phyloP scores from a whole-genome alignment of 1,139 yeast genomes.

The Diutina mesorugosa region DNA sequence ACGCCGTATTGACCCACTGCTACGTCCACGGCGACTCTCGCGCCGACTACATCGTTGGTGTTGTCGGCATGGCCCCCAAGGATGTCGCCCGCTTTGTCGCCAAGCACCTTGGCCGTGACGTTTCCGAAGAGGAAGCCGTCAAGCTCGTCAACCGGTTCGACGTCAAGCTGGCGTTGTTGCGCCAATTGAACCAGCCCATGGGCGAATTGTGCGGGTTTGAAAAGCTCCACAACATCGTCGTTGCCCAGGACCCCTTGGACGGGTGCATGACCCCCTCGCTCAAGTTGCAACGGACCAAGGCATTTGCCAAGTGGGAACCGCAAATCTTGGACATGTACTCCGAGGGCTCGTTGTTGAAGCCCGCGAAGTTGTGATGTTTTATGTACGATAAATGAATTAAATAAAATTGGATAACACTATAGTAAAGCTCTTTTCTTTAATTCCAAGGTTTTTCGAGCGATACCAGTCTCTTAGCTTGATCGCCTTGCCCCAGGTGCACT shows the following conservation, averaged over 20 bases:
- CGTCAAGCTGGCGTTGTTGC: not conserved
- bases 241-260: not conserved
- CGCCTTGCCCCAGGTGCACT: too few species aligned
- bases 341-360: not conserved
- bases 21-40: slow-evolving; percentile 30
- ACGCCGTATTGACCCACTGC: slow-evolving; percentile 11
- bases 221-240: not conserved
- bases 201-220: not conserved
- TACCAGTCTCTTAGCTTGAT: too few species aligned
- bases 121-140: not conserved
- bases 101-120: not conserved
- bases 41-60: slow-evolving; percentile 43
- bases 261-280: slow-evolving; percentile 1
- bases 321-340: not conserved
- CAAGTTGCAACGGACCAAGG: not conserved
- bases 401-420: not conserved
- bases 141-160: not conserved
- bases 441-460: too few species aligned
- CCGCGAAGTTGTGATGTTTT: not conserved
- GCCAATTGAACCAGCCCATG: not conserved
- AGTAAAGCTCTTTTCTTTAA: not conserved
- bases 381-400: not conserved
- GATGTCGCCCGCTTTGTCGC: not conserved
- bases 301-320: not conserved
- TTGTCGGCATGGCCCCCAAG: slow-evolving; percentile 27